Evolutionary conservation across 768 basidiomycete genomes (phyloP), one percentile per base, ranked within the genome.

Genomic region (Lentinula sp.): DNA sequence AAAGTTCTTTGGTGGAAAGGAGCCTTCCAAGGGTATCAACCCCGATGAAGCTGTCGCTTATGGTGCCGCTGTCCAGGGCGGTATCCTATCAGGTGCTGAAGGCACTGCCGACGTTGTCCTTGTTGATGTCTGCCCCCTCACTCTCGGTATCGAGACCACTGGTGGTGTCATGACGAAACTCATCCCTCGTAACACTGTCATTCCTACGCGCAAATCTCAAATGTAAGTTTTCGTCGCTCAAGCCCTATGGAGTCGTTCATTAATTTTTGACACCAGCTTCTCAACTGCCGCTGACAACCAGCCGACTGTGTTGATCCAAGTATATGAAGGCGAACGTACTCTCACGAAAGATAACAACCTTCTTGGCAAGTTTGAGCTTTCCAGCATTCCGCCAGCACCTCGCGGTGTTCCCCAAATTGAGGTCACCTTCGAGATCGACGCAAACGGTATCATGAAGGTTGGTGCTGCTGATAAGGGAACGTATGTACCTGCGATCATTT

Each of bases 1-100:
- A 76, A 95, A 98, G 73, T 98, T 85, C 83, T 99, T 98, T 76
- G 88, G 84, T 66, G 90, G 93, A 72, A 97, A 92, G 80, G 96
- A 98, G 74, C 95, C 95, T 57, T 95, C 95, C 64, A 95, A 94
- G 83, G 91, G 92, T 66, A 99, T 98, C 80, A 98, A 99, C 84
- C 95, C 95, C 57, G 96, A 99, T 74, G 96, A 99, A 80, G 96
- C 96, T 64, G 96, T 99, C 66, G 95, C 96, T 50, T 98, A 97
- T 69, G 96, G 96, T 83, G 96, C 96, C 65, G 96, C 96, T 59
- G 93, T 98, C 66, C 96, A 99, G 77, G 96, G 93, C 76, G 96
- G 93, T 78, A 96, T 99, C 69, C 91, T 99, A 65, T 90, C 95
- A 52, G 96, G 96, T 64, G 94, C 93, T 69, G 89, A 92, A 71